phyloP scores from a whole-genome alignment of 2,329 filamentous ascomycete species.

The Calonectria naviculata region DNA sequence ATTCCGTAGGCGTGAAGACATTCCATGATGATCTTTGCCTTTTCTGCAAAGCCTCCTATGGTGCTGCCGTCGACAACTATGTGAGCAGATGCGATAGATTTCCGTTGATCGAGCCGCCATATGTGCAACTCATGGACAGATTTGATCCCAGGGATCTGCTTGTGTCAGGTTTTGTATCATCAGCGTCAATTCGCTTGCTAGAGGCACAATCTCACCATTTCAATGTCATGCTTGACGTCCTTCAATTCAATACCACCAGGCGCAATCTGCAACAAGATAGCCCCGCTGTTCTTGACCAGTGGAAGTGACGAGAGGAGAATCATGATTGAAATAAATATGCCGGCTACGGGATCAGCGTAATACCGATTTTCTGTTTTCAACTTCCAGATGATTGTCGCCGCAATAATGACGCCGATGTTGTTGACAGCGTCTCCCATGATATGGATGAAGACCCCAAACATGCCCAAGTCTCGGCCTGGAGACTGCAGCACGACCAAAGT shows the following conservation, averaged over 20 bases:
- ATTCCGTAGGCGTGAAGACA: conserved; percentile 81
- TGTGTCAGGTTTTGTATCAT: conserved; percentile 25
- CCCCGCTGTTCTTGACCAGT: conserved; percentile 70
- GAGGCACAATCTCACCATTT: conserved; percentile 58
- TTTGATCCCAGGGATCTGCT: conserved; percentile 71
- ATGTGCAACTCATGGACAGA: conserved; percentile 80
- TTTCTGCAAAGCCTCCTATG: conserved; percentile 68
- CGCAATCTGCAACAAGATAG: conserved; percentile 75
- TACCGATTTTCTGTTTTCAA: conserved; percentile 66
- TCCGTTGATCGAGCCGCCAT: conserved; percentile 78
- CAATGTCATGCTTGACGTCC: conserved; percentile 76
- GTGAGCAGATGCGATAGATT: conserved; percentile 76
- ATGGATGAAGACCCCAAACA: conserved; percentile 77
- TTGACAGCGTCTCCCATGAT: conserved; percentile 80
- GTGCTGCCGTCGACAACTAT: conserved; percentile 70
- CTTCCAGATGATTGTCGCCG: conserved; percentile 77
- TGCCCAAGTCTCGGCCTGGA: conserved; percentile 71
- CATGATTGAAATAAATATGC: conserved; percentile 78
- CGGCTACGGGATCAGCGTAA: conserved; percentile 78
- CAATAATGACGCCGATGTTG: conserved; percentile 79
- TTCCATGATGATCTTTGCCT: conserved; percentile 71
- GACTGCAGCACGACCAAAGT: conserved; percentile 38
- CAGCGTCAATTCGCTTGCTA: too few species aligned
- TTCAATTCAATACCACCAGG: conserved; percentile 68
- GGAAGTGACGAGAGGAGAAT: conserved; percentile 74